phyloP scores from a whole-genome alignment of 495 filamentous ascomycete genomes.

The Xylaria sp. region DNA sequence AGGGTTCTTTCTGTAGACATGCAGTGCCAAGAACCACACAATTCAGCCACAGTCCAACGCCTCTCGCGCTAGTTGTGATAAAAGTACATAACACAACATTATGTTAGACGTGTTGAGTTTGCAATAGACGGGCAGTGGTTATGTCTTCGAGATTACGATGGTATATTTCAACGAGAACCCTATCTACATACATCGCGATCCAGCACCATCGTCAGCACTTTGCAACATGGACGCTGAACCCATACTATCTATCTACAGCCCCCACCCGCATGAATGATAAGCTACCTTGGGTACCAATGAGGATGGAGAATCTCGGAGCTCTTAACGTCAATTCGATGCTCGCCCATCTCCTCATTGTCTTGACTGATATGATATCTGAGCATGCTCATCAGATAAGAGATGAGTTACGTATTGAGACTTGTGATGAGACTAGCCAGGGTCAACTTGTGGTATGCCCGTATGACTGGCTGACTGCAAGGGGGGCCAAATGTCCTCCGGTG shows the following conservation, averaged over 20 bases:
- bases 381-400: conserved; percentile 12
- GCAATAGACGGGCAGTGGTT: neutral
- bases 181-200: neutral
- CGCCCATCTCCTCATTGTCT: neutral
- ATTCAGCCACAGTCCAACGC: neutral
- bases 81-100: too few relatives aligned
- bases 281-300: conserved; percentile 19
- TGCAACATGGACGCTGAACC: neutral
- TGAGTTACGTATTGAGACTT: neutral
- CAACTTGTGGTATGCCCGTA: neutral
- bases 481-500: neutral
- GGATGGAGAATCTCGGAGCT: neutral
- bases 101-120: neutral
- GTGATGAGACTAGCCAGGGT: neutral
- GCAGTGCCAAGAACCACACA: neutral
- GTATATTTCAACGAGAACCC: neutral
- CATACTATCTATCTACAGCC: too few relatives aligned
- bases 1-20: neutral
- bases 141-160: neutral
- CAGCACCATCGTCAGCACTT: neutral
- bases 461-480: neutral
- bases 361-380: neutral
- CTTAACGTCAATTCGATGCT: conserved; percentile 1
- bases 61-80: neutral
- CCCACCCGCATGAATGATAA: conserved; percentile 21